A percentile compares a stretch with the other conserved stretches of the same genome.
Evolutionary conservation across 2,329 filamentous ascomycete genomes (phyloP).

Genomic region (Fusarium pseudocircinatum): DNA sequence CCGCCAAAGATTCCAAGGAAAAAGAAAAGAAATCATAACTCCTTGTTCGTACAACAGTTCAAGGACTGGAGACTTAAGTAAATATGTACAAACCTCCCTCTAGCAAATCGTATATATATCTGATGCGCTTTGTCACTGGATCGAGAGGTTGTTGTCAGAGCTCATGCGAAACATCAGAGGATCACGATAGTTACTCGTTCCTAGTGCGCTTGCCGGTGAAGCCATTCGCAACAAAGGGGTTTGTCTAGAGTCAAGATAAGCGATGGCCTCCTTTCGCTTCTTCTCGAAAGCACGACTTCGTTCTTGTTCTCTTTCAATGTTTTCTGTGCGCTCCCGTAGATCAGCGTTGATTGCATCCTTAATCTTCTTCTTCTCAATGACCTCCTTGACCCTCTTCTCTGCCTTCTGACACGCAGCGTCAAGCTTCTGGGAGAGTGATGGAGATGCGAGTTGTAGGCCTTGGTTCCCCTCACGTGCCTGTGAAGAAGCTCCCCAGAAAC

Average conservation of each 20-base stretch:
- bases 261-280: constrained; percentile 57
- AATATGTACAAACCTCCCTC: background rate
- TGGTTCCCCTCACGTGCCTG: constrained; percentile 47
- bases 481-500: constrained; percentile 66
- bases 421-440: constrained; percentile 55
- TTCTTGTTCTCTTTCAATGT: constrained; percentile 58
- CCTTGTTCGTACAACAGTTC: background rate
- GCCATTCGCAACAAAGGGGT: constrained; percentile 39
- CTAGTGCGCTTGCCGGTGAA: constrained; percentile 44
- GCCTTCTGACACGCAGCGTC: constrained; percentile 59
- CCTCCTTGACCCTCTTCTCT: constrained; percentile 56
- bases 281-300: constrained; percentile 61
- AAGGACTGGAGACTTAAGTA: background rate
- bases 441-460: constrained; percentile 49
- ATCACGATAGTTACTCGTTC: constrained; percentile 32
- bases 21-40: constrained; percentile 15
- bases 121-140: constrained; percentile 3
- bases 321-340: constrained; percentile 51
- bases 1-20: constrained; percentile 12
- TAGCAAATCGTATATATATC: background rate
- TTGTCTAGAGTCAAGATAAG: constrained; percentile 49
- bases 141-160: constrained; percentile 28
- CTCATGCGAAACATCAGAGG: constrained; percentile 34
- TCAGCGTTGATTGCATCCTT: constrained; percentile 58
- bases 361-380: constrained; percentile 52